Evolutionary conservation across 768 basidiomycete species (phyloP).

Genomic region (Mycena leptocephala): DNA sequence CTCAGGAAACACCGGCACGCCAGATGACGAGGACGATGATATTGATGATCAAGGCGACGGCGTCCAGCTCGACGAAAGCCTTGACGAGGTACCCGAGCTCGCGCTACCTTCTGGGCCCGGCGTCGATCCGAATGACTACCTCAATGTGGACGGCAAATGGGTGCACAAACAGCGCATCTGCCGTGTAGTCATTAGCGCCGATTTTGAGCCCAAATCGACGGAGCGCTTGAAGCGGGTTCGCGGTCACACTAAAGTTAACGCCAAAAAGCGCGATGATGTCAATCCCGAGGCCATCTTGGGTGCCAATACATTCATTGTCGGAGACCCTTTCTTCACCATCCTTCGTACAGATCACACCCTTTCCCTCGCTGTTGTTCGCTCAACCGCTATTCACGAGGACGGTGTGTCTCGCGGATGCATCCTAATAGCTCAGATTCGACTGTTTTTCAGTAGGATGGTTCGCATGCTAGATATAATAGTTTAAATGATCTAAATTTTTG

Average conservation of each 20-base stretch:
- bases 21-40: slow-evolving; percentile 25
- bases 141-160: slow-evolving; percentile 12
- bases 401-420: background rate
- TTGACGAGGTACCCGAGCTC: slow-evolving; percentile 40
- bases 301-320: slow-evolving; percentile 16
- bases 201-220: slow-evolving; percentile 15
- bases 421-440: no score
- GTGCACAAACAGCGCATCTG: slow-evolving; percentile 24
- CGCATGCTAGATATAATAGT: no score
- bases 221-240: slow-evolving; percentile 17
- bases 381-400: slow-evolving; percentile 25
- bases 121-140: slow-evolving; percentile 4
- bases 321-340: slow-evolving; percentile 19
- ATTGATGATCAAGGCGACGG: slow-evolving; percentile 36
- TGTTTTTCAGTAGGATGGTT: no score
- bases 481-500: no score
- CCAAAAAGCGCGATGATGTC: slow-evolving; percentile 11
- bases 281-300: slow-evolving; percentile 3
- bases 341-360: background rate
- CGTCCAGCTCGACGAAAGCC: slow-evolving; percentile 43
- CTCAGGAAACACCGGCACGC: no score
- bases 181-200: background rate
- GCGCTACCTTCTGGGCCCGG: slow-evolving; percentile 4
- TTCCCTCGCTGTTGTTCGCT: slow-evolving; percentile 18
- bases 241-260: slow-evolving; percentile 14